Evolutionary conservation across 768 basidiomycete species (phyloP), one percentile per base, ranked within the genome.

Genomic region (Hemileccinum rubropunctum): DNA sequence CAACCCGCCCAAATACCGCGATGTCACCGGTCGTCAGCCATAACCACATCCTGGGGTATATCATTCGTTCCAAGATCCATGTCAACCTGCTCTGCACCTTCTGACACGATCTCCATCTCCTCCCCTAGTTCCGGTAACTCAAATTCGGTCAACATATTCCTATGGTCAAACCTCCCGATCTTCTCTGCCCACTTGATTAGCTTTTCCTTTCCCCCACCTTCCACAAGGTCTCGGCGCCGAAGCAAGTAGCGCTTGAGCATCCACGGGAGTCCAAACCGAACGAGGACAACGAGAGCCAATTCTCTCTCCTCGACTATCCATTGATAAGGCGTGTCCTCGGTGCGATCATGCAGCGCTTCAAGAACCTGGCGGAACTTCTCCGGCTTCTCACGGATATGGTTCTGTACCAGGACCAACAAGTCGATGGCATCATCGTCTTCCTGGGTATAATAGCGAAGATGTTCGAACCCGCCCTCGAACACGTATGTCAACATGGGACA

Each of bases 401-500:
- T 49, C 41, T 66, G 55, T 14, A 65, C 38, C 6, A 41, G 39
- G 11, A 54, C 37, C 49, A 66, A 37, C 42, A 64, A 38, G 20
- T 65, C 51, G 44, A 64, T 60, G 23, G 50, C 63, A 20, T 56
- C 54, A 6, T 66, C 59, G 35, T 66, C 64, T 40, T 65, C 63
- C n/a, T 54, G 48, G 15, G 50, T 51, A 37, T 64, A 66, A 35
- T 64, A 43, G 3, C 50, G 48, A 48, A 66, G 59, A 36, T 65
- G 57, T 21, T 65, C 64, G 20, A 65, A 50, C 20, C 63, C 63
- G 40, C 61, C 59, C 1, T 65, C 64, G 33, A 65, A 57, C 41
- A 65, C 63, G 35, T 64, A 65, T 6, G 54, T 58, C 39, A 65
- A 39, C 64, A 66, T 61, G 48, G 61, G 63, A 40, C 57, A 62